These are phyloP conservation scores for Phytophthora lateralis DNA, from an alignment of 352 stramenopile genomes.

Conservation along the genomic window DNA sequence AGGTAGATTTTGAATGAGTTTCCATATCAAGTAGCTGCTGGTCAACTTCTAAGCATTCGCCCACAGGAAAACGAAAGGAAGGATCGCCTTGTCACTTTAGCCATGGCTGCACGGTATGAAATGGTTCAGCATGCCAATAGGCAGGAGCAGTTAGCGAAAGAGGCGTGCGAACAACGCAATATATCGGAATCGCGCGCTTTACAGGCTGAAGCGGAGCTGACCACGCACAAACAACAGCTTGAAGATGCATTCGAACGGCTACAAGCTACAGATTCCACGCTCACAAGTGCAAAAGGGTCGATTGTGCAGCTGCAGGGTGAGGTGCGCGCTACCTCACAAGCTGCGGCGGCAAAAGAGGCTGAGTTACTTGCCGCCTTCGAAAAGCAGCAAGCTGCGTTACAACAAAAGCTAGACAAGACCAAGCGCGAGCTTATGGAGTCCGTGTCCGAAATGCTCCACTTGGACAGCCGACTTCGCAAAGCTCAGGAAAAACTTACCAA, in stretches of 20 bases:
- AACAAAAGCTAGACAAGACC: conserved; percentile 73
- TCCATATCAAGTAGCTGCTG: not conserved
- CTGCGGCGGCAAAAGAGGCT: conserved; percentile 39
- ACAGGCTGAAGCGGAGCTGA: conserved; percentile 46
- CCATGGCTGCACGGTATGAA: conserved; percentile 80
- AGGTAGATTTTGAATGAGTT: not conserved
- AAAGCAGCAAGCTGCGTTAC: conserved; percentile 46
- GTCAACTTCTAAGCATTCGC: not conserved
- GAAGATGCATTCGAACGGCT: conserved; percentile 52
- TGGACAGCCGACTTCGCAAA: conserved; percentile 69
- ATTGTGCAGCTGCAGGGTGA: conserved; percentile 37
- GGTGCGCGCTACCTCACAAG: conserved; percentile 14
- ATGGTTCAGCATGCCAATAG: conserved; percentile 61
- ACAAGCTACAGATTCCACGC: conserved; percentile 41
- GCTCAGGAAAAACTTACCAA: conserved; percentile 75
- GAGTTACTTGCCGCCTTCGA: conserved; percentile 54
- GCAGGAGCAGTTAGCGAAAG: conserved; percentile 44
- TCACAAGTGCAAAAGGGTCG: conserved; percentile 39
- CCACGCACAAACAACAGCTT: conserved; percentile 48
- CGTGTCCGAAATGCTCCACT: conserved; percentile 63
- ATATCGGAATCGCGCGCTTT: conserved; percentile 28
- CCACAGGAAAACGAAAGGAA: conserved; percentile 66
- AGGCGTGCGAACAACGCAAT: conserved; percentile 33
- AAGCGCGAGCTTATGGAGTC: conserved; percentile 80
- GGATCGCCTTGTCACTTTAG: conserved; percentile 73